These are phyloP conservation scores for Kentomonas sorsogonicus DNA, from an alignment of 208 protist species.

Conservation along the genomic window DNA sequence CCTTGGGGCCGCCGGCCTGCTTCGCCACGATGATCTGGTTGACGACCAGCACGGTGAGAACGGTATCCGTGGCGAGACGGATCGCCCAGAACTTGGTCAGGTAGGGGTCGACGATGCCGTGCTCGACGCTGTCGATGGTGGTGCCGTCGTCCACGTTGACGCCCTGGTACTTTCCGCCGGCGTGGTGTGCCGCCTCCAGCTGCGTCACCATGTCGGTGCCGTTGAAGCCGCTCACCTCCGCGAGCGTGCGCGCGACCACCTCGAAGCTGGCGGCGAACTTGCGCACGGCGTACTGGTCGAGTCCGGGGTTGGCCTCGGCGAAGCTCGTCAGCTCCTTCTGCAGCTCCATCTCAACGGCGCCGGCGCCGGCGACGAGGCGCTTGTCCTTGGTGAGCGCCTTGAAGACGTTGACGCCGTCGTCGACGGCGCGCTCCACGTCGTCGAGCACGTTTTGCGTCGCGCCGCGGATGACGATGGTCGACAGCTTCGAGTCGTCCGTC, in stretches of 20 bases:
- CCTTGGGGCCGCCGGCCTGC: slow-evolving; percentile 95
- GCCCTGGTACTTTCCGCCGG: slow-evolving; percentile 85
- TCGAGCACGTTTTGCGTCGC: slow-evolving; percentile 98
- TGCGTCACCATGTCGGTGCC: slow-evolving; percentile 94
- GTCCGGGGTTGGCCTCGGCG: slow-evolving; percentile 88
- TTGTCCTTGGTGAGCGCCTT: slow-evolving; percentile 94
- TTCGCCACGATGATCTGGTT: slow-evolving; percentile 98
- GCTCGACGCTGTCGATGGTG: slow-evolving; percentile 76
- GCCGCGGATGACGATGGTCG: slow-evolving; percentile 98
- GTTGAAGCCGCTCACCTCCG: slow-evolving; percentile 97
- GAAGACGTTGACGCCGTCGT: slow-evolving; percentile 98
- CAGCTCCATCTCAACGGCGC: slow-evolving; percentile 97
- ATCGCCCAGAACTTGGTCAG: slow-evolving; percentile 93
- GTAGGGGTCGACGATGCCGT: slow-evolving; percentile 93
- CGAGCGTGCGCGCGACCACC: slow-evolving; percentile 96
- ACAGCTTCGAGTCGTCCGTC: slow-evolving; percentile 88
- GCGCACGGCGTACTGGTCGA: slow-evolving; percentile 98
- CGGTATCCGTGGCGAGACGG: slow-evolving; percentile 94
- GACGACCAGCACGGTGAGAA: slow-evolving; percentile 93
- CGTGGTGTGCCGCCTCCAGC: slow-evolving; percentile 94
- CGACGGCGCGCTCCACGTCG: slow-evolving; percentile 95
- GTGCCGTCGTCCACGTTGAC: slow-evolving; percentile 91
- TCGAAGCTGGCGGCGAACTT: slow-evolving; percentile 97
- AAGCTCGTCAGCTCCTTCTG: slow-evolving; percentile 78
- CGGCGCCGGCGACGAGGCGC: slow-evolving; percentile 96